Base-by-base conservation (phyloP, 768 basidiomycete species). In the Ramaria sp. region DNA sequence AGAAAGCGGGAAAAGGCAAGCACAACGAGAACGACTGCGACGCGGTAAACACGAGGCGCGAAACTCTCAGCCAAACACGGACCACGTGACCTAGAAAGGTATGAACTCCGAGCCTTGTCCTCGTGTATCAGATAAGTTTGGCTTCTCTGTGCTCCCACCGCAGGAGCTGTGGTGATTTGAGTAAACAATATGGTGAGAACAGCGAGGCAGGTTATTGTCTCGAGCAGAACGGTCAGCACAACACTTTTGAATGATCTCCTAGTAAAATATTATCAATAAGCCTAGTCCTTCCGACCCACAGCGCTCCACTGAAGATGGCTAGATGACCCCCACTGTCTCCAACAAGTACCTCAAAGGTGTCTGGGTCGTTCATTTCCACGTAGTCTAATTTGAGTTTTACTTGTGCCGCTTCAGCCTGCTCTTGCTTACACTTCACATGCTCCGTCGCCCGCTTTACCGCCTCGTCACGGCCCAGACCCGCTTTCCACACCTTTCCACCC, bases 211-310 rank as follows among this genome's bases (percentile, higher is more conserved):
- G 7, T 37, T 37, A 7, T 16, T 16, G 36, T 37, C 36, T 8
- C 36, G 7, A 37, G 16, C 36, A 8, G 56, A n/a, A 27, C 24
- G 15, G 44, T 45, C 28, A 68, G 47, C 58, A 62, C 39, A 78
- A 51, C 52, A 77, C 69, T 20, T 59, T 65, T 42, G 58, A 63
- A 8, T 62, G 57, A 60, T 79, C 71, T 8, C 82, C 91, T 1
- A 96, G 66, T 41, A 96, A 70, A 50, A 96, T 67, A 65, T 98
- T 99, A 68, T 99, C 95, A 41, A 99, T 97, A 60, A 99, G 66
- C 59, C 94, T 76, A 38, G 93, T 97, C 64, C 75, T 77, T 38
- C 89, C 90, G 2, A 94, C 78, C 78, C 85, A 87, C 58, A 94
- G 62, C 27, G 90, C 92, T 1, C 91, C 93, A 57, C 91, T 95